A percentile compares a stretch with the other conserved stretches of the same genome.
These are phyloP conservation scores for Spencermartinsiella ligniputridi DNA, from an alignment of 1,139 yeast genomes.

Conservation along the genomic window DNA sequence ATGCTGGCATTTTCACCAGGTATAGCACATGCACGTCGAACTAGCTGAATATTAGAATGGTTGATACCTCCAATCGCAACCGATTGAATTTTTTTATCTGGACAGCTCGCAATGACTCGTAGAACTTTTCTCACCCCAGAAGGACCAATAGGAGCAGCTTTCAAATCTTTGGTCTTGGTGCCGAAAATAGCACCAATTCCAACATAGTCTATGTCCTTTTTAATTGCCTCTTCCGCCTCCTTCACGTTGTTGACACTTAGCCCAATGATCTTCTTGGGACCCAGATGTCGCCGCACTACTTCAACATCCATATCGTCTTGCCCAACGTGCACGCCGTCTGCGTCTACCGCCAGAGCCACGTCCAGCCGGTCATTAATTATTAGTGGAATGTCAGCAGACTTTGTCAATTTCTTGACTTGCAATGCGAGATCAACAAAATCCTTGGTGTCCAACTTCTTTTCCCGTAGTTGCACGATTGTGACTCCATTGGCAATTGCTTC, in stretches of 20 bases:
- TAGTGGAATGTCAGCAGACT: slow-evolving; percentile 59
- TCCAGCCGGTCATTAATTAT: slow-evolving; percentile 87
- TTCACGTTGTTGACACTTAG: slow-evolving; percentile 61
- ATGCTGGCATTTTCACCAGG: slow-evolving; percentile 2
- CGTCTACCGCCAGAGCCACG: slow-evolving; percentile 83
- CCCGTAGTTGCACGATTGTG: slow-evolving; percentile 79
- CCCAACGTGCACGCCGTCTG: slow-evolving; percentile 93
- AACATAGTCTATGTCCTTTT: slow-evolving; percentile 64
- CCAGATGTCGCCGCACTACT: slow-evolving; percentile 58
- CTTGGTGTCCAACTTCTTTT: slow-evolving; percentile 65
- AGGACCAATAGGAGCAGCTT: slow-evolving; percentile 56
- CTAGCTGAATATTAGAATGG: slow-evolving; percentile 55
- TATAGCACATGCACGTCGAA: slow-evolving; percentile 39
- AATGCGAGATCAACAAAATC: slow-evolving; percentile 62
- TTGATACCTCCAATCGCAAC: slow-evolving; percentile 90
- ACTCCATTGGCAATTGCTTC: slow-evolving; percentile 67
- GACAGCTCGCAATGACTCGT: slow-evolving; percentile 40
- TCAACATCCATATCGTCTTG: slow-evolving; percentile 79
- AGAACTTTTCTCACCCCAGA: slow-evolving; percentile 59
- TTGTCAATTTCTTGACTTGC: slow-evolving; percentile 58
- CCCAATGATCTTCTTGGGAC: slow-evolving; percentile 73
- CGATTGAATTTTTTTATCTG: slow-evolving; percentile 39
- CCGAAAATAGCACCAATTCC: slow-evolving; percentile 83
- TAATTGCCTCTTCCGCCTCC: slow-evolving; percentile 58
- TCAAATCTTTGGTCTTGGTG: slow-evolving; percentile 64